These are phyloP conservation scores for Mortierella sp. DNA, from an alignment of 371 early-diverging fungal species.

Conservation along the genomic window DNA sequence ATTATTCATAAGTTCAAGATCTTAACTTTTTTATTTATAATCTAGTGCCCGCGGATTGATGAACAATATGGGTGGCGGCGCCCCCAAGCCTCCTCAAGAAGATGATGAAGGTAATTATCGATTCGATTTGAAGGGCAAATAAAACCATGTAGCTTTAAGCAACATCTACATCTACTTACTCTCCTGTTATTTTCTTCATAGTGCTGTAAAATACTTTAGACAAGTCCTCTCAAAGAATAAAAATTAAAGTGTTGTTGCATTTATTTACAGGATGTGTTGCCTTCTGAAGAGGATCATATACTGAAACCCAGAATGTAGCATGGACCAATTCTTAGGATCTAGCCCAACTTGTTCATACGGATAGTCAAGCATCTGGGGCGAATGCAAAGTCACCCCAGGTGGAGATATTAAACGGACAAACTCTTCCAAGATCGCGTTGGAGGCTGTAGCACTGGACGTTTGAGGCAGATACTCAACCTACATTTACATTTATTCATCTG, in stretches of 20 bases:
- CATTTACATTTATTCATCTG: neutral
- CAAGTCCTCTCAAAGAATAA: neutral
- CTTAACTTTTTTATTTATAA: neutral
- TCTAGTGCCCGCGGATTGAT: slow-evolving; percentile 80
- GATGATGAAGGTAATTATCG: slow-evolving; percentile 30
- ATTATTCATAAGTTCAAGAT: no score
- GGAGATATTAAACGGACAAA: slow-evolving; percentile 52
- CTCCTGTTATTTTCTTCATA: neutral
- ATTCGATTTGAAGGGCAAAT: neutral
- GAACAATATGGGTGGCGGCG: slow-evolving; percentile 59
- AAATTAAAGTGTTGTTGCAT: neutral
- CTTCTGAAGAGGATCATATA: slow-evolving; percentile 52
- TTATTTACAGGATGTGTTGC: slow-evolving; percentile 50
- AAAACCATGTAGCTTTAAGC: neutral
- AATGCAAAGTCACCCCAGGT: slow-evolving; percentile 41
- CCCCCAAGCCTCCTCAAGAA: slow-evolving; percentile 28
- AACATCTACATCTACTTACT: neutral
- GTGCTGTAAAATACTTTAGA: slow-evolving; percentile 28
- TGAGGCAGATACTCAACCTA: slow-evolving; percentile 56
- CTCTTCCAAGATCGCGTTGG: slow-evolving; percentile 54
- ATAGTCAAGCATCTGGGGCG: slow-evolving; percentile 54
- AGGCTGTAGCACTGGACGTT: slow-evolving; percentile 47
- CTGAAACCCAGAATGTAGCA: slow-evolving; percentile 53
- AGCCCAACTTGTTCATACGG: slow-evolving; percentile 57
- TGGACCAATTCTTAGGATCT: slow-evolving; percentile 52